Base-by-base conservation (phyloP, 352 stramenopile genomes). In the Plasmopara viticola region DNA sequence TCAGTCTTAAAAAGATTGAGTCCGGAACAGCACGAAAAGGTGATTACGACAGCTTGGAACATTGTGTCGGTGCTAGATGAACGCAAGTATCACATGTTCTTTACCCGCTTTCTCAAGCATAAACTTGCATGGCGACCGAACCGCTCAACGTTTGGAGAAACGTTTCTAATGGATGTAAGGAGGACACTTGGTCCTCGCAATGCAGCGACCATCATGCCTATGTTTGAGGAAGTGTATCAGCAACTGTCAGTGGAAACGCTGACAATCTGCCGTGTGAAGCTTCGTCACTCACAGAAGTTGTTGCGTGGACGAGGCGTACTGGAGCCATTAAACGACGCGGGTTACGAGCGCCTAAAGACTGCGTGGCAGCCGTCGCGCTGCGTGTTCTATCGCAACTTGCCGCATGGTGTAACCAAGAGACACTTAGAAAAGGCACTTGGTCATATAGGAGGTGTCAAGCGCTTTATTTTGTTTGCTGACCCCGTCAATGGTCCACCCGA, bases 1-100 rank as follows among this genome's bases (percentile, higher is more conserved):
- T 85, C 74, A 2, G 66, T 90, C 33, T 74, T 68, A 30, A 68
- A 61, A 35, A 84, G 80, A 54, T 58, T 88, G 14, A 70, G 77
- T 30, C 63, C 74, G 1, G 74, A 84, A 10, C 56, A 85, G 60
- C 81, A 81, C 28, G 77, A 90, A 39, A 82, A 85, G 55, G 79
- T 94, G 31, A 76, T 91, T 51, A 91, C 84, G 30, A 74, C 75
- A 20, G 84, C 84, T 40, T 90, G 81, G 77, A 94, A 94, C 60
- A 87, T 94, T 42, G 81, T 89, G 20, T 86, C 77, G 18, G 70
- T 94, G 53, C 64, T 94, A 14, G 74, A 90, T 48, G 81, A 94
- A 54, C 79, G 78, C 41, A 72, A 87, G 70, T 92, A 92, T 57
- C 84, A 94, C 60, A 80, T 88, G 51, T 94, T 94, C 58, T 94